phyloP scores from a whole-genome alignment of 441 rosid genomes.

The Populus tomentosa region DNA sequence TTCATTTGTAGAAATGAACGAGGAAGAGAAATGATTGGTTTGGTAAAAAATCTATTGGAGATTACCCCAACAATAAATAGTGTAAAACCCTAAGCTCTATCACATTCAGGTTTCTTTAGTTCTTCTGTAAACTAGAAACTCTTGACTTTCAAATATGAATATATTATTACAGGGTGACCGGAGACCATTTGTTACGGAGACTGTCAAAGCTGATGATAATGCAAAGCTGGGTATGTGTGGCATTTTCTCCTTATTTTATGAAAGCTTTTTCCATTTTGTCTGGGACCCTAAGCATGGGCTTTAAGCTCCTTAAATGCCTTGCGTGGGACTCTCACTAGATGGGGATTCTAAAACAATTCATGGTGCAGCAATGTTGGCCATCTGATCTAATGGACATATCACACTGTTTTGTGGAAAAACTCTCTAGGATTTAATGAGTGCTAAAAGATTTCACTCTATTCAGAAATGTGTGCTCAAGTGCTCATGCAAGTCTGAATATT shows the following conservation, averaged over 20 bases:
- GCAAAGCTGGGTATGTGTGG: slow-evolving; percentile 70
- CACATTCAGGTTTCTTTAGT: neutral
- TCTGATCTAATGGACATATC: neutral
- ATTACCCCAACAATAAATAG: slow-evolving; percentile 73
- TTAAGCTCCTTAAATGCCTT: neutral
- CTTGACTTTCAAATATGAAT: neutral
- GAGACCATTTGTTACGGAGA: slow-evolving; percentile 85
- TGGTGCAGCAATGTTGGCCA: neutral
- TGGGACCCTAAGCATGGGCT: neutral
- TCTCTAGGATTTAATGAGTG: neutral
- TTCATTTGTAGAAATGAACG: slow-evolving; percentile 64
- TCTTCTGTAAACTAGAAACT: neutral
- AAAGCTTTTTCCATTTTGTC: neutral
- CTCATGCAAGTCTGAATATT: neutral
- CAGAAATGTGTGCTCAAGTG: neutral
- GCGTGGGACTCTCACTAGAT: neutral
- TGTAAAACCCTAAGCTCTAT: slow-evolving; percentile 40
- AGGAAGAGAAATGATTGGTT: slow-evolving; percentile 83
- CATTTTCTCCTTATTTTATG: slow-evolving; percentile 1
- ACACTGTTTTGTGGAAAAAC: neutral
- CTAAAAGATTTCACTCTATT: neutral
- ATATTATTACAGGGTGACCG: slow-evolving; percentile 62
- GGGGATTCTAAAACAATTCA: neutral
- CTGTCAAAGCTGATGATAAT: slow-evolving; percentile 88
- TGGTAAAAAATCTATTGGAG: slow-evolving; percentile 75